These are phyloP conservation scores for Mollisia scopiformis DNA, from an alignment of 2,329 filamentous ascomycete genomes.

Conservation along the genomic window DNA sequence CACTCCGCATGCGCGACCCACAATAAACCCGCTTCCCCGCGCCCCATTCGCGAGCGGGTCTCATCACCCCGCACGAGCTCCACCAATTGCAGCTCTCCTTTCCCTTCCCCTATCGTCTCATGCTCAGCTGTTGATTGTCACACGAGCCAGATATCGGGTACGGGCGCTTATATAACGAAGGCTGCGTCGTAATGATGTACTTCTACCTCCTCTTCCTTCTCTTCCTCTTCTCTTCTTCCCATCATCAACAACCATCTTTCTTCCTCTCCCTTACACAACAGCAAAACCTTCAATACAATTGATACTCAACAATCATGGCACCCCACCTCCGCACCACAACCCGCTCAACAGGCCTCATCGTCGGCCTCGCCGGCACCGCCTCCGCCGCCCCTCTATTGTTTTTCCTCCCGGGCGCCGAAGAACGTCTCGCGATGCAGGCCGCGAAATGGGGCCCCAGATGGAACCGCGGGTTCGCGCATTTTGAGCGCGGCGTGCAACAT, in stretches of 20 bases:
- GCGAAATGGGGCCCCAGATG: constrained; percentile 30
- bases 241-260: neutral
- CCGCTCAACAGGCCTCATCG: constrained; percentile 5
- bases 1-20: no score
- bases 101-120: neutral
- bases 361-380: constrained; percentile 19
- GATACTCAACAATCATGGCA: neutral
- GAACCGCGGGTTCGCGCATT: constrained; percentile 22
- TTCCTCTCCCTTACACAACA: neutral
- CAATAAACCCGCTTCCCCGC: neutral
- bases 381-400: constrained; percentile 26
- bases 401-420: constrained; percentile 27
- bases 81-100: neutral
- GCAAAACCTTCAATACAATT: neutral
- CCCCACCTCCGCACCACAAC: neutral
- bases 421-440: constrained; percentile 26
- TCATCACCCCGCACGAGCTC: neutral
- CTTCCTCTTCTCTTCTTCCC: neutral
- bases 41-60: neutral
- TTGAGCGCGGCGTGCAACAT: constrained; percentile 13
- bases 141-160: neutral
- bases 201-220: neutral
- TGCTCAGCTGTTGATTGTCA: neutral
- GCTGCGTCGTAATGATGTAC: neutral
- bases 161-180: neutral